Conservation (phyloP, 2,329 filamentous ascomycete genomes). For the Trichoderma koningiopsis region DNA sequence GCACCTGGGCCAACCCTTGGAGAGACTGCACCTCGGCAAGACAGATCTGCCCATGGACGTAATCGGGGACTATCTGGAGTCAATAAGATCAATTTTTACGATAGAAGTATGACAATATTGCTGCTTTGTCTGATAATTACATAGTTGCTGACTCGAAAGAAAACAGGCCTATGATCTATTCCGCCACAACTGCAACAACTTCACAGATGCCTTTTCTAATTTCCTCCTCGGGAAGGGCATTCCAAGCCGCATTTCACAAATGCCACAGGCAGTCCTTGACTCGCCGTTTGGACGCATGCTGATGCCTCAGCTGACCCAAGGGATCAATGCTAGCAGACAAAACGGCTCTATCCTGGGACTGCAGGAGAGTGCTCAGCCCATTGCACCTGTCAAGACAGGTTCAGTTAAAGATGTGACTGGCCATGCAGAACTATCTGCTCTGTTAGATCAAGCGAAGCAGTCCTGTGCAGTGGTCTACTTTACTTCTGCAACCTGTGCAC, state of each 20-base stretch:
- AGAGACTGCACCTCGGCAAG: constrained; percentile 71
- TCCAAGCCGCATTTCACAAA: constrained; percentile 79
- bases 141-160: background rate
- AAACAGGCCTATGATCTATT: constrained; percentile 80
- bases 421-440: constrained; percentile 34
- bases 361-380: constrained; percentile 42
- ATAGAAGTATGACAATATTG: constrained; percentile 58
- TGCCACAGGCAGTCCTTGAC: constrained; percentile 81
- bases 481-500: constrained; percentile 82
- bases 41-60: constrained; percentile 80
- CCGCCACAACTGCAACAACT: constrained; percentile 97
- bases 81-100: constrained; percentile 79
- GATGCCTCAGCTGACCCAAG: constrained; percentile 65
- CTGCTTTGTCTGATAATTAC: background rate
- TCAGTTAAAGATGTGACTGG: constrained; percentile 63
- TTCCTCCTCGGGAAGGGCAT: constrained; percentile 89
- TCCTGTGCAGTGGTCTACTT: constrained; percentile 87
- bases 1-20: constrained; percentile 82
- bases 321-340: constrained; percentile 52
- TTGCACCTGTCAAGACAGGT: constrained; percentile 15
- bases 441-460: constrained; percentile 59
- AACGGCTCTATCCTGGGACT: constrained; percentile 58
- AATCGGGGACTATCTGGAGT: constrained; percentile 84
- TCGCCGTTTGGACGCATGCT: constrained; percentile 90
- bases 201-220: constrained; percentile 87